Evolutionary conservation across 306 rosid species (phyloP).

Genomic region (Acacia confusa): DNA sequence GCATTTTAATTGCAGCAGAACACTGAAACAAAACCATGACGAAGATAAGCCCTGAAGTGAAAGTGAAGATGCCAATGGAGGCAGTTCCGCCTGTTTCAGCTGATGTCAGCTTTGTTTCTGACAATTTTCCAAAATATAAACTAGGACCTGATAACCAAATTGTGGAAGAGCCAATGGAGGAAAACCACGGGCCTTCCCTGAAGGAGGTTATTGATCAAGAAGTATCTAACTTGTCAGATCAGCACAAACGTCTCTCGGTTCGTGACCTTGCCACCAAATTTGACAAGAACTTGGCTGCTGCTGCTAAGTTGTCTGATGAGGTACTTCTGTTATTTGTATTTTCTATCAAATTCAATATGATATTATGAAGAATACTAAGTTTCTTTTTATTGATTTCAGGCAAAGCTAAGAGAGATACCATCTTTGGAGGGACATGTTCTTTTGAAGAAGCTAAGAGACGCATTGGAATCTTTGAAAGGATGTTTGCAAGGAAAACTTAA

Average conservation of each 20-base stretch:
- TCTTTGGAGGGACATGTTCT: conserved; percentile 98
- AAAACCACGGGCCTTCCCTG: conserved; percentile 64
- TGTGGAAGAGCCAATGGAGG: conserved; percentile 73
- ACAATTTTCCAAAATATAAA: conserved; percentile 79
- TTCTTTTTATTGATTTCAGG: conserved; percentile 53
- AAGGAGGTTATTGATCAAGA: conserved; percentile 80
- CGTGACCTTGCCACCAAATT: conserved; percentile 97
- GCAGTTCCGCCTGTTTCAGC: conserved; percentile 73
- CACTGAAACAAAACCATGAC: conserved; percentile 56
- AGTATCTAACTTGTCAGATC: conserved; percentile 71
- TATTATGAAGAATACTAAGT: neutral
- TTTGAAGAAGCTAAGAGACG: conserved; percentile 94
- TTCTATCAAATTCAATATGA: conserved; percentile 6
- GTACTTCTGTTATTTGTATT: conserved; percentile 41
- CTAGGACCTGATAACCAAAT: conserved; percentile 78
- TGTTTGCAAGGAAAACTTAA: conserved; percentile 71
- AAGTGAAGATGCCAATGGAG: conserved; percentile 55
- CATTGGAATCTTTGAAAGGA: conserved; percentile 78
- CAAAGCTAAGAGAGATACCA: conserved; percentile 84
- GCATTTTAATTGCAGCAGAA: conserved; percentile 38
- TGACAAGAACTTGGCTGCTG: conserved; percentile 90
- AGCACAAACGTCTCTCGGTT: conserved; percentile 94
- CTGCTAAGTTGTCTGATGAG: conserved; percentile 92
- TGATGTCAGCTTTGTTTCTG: conserved; percentile 82
- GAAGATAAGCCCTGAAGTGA: conserved; percentile 82